Evolutionary conservation across 2,329 filamentous ascomycete genomes (phyloP), one percentile per base, ranked within the genome.

Genomic region (Neurospora sp.): DNA sequence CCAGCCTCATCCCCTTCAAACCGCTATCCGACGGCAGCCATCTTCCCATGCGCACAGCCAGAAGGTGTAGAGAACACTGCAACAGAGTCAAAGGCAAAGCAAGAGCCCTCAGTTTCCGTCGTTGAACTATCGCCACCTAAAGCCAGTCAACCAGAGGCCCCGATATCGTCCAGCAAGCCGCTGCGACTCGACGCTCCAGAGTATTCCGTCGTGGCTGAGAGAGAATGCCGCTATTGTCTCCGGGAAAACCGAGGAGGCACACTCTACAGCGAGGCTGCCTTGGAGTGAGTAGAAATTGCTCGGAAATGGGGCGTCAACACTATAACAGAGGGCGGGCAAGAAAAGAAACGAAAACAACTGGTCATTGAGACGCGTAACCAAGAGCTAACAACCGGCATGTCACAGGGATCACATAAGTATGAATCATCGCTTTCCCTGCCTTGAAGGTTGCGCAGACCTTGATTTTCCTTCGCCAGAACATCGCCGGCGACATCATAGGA

Each of bases 281-380:
- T 52, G 2, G 3, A 1, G 43, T 52, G 2, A 52, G 43, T 52
- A 1, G 11, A 52, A 6, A 2, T 52, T 23, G 5, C n/a, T n/a
- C n/a, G n/a, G n/a, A n/a, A n/a, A n/a, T n/a, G n/a, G n/a, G n/a
- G n/a, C n/a, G n/a, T n/a, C n/a, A n/a, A n/a, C n/a, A n/a, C 10
- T 3, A 1, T 8, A 23, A 52, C 2, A 52, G 11, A 23, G 10
- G 10, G 19, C 43, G 10, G 1, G 2, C 10, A 52, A 23, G 5
- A 52, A 6, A 12, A 23, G 43, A 0, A 2, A 23, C 19, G 11
- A 23, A 12, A 23, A 23, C 43, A 52, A 15, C 3, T 52, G 43
- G 43, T 0, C n/a, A 4, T 23, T 3, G 4, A 15, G 0, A 12
- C 6, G 10, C 1, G n/a, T n/a, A n/a, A n/a, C n/a, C n/a, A n/a